Conservation (phyloP, 257 asterid genomes). For the Salvia splendens region DNA sequence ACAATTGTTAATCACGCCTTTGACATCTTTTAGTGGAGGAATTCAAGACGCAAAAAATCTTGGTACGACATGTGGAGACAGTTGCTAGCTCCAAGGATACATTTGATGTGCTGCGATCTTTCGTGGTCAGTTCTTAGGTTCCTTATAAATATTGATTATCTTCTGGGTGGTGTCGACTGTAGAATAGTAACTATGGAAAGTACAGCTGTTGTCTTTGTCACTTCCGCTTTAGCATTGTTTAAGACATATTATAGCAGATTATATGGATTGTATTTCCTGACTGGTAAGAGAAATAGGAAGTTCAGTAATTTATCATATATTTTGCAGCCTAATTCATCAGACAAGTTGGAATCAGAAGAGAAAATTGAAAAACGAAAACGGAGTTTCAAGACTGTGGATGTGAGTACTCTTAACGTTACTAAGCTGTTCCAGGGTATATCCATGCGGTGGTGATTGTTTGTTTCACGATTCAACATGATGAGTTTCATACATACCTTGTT, state of each 20-base stretch:
- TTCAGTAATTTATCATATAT: conserved; percentile 34
- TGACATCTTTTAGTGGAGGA: conserved; percentile 52
- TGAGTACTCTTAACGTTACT: conserved; percentile 41
- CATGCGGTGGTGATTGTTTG: not conserved
- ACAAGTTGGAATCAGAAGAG: conserved; percentile 37
- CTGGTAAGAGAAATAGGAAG: conserved; percentile 15
- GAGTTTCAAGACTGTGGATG: conserved; percentile 58
- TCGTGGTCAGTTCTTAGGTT: conserved; percentile 59
- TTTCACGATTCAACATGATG: conserved; percentile 1
- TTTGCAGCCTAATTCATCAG: conserved; percentile 57
- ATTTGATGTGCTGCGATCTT: conserved; percentile 59
- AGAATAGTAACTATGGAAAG: not conserved
- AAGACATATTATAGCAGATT: conserved; percentile 21
- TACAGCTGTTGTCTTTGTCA: not conserved
- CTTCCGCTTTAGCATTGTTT: not conserved
- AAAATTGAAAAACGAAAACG: conserved; percentile 51
- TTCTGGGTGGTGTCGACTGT: conserved; percentile 7
- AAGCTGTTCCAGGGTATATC: not conserved
- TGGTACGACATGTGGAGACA: conserved; percentile 84
- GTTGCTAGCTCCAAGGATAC: conserved; percentile 61
- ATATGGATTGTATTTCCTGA: not conserved
- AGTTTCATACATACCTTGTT: conserved; percentile 9
- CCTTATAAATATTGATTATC: conserved; percentile 8
- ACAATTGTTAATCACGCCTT: conserved; percentile 17
- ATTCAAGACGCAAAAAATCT: conserved; percentile 59